Conservation (phyloP, 1,139 yeast species). For the Saccharomycopsis hybrid region DNA sequence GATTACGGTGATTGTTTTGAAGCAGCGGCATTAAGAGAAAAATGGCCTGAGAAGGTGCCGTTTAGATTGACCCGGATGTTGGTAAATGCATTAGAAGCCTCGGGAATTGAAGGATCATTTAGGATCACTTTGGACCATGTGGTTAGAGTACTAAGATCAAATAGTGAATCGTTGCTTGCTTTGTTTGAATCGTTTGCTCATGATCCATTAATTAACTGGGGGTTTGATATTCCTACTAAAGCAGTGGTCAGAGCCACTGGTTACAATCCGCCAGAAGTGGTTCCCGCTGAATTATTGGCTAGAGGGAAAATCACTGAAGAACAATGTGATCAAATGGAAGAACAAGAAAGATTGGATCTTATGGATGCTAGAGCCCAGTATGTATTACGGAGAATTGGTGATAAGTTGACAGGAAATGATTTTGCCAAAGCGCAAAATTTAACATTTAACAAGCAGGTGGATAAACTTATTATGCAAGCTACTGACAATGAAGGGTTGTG, state of each 20-base stretch:
- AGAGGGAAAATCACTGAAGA: conserved; percentile 71
- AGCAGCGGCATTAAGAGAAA: conserved; percentile 93
- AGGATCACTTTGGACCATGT: conserved; percentile 96
- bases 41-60: conserved; percentile 97
- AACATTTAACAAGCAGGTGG: conserved; percentile 87
- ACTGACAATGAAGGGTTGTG: conserved; percentile 94
- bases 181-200: conserved; percentile 97
- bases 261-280: conserved; percentile 55
- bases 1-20: conserved; percentile 99
- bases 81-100: conserved; percentile 97
- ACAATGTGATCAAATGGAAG: conserved; percentile 65
- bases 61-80: conserved; percentile 95
- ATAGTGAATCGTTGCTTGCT: conserved; percentile 96
- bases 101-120: conserved; percentile 97
- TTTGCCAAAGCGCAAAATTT: conserved; percentile 65
- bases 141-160: conserved; percentile 87
- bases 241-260: conserved; percentile 72
- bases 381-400: conserved; percentile 84
- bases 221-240: conserved; percentile 85
- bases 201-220: conserved; percentile 98
- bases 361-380: conserved; percentile 88
- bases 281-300: conserved; percentile 62
- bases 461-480: conserved; percentile 89
- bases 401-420: conserved; percentile 91
- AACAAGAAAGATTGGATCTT: conserved; percentile 71